Conservation (phyloP, 2,329 filamentous ascomycete genomes). For the Whalleya microplaca region DNA sequence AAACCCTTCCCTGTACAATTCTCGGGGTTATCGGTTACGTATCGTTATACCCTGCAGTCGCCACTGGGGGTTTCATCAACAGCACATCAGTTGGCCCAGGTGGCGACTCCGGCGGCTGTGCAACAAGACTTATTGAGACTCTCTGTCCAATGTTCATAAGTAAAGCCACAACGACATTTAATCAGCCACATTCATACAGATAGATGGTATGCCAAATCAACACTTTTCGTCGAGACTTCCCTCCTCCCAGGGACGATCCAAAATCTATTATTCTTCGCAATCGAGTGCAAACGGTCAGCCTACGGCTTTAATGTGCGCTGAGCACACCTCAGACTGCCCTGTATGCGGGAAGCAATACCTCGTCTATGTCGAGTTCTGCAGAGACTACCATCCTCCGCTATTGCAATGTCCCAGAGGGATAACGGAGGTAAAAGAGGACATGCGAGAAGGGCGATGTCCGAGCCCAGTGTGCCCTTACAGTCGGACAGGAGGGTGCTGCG, state of each 20-base stretch:
- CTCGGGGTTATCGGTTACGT: constrained; percentile 23
- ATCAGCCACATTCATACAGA: constrained; percentile 32
- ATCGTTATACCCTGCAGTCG: constrained; percentile 24
- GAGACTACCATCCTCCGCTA: constrained; percentile 53
- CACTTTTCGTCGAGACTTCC: constrained; percentile 25
- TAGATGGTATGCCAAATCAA: constrained; percentile 32
- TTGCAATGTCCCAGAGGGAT: constrained; percentile 52
- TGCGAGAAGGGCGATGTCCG: constrained; percentile 59
- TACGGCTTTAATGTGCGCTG: constrained; percentile 60
- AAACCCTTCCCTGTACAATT: constrained; percentile 15
- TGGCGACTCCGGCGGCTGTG: constrained; percentile 20
- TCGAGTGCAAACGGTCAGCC: constrained; percentile 20
- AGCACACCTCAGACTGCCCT: constrained; percentile 60
- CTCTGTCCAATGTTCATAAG: constrained; percentile 24
- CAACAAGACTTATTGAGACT: constrained; percentile 24
- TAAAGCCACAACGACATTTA: constrained; percentile 26
- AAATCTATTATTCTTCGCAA: constrained; percentile 22
- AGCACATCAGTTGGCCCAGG: constrained; percentile 24
- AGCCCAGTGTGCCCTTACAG: constrained; percentile 64
- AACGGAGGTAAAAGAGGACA: constrained; percentile 44
- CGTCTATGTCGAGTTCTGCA: constrained; percentile 61
- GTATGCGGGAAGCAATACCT: constrained; percentile 64
- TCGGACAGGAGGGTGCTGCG: constrained; percentile 56
- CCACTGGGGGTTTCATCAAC: constrained; percentile 28
- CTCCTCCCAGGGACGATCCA: constrained; percentile 30